phyloP scores from a whole-genome alignment of 805 yeast genomes.

The Candida pseudoglaebosa region DNA sequence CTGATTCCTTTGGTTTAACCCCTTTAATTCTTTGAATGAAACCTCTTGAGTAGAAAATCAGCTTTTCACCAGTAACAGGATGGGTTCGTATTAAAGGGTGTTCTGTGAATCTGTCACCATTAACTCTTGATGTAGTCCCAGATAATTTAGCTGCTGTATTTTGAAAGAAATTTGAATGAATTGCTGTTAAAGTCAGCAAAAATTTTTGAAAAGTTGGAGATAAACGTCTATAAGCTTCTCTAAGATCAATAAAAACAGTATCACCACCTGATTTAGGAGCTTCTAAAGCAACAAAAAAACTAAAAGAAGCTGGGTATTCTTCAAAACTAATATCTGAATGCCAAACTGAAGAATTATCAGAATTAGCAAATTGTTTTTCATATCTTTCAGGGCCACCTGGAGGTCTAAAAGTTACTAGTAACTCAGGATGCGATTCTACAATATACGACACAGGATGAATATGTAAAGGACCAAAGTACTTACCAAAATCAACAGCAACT shows the following conservation, averaged over 20 bases:
- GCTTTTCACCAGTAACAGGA: slow-evolving; percentile 25
- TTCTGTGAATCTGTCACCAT: slow-evolving; percentile 19
- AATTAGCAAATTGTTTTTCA: slow-evolving; percentile 12
- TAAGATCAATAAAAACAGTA: slow-evolving; percentile 22
- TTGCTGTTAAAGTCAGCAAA: slow-evolving; percentile 19
- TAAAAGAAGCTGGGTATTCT: slow-evolving; percentile 21
- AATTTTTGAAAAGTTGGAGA: slow-evolving; percentile 20
- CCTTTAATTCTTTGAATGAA: slow-evolving; percentile 21
- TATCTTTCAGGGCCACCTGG: slow-evolving; percentile 18
- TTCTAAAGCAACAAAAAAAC: slow-evolving; percentile 22
- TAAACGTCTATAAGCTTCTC: slow-evolving; percentile 23
- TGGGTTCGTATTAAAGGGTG: slow-evolving; percentile 27
- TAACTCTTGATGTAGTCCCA: slow-evolving; percentile 14
- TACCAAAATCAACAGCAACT: slow-evolving; percentile 18
- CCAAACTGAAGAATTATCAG: slow-evolving; percentile 14
- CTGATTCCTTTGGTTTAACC: slow-evolving; percentile 19
- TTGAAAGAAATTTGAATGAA: slow-evolving; percentile 22
- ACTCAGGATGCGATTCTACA: slow-evolving; percentile 20
- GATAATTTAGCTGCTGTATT: slow-evolving; percentile 13
- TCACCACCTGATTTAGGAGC: slow-evolving; percentile 26
- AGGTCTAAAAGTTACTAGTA: slow-evolving; percentile 20
- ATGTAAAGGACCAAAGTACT: slow-evolving; percentile 25
- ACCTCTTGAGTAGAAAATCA: slow-evolving; percentile 19
- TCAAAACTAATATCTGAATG: slow-evolving; percentile 25
- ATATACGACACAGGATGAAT: slow-evolving; percentile 21